Evolutionary conservation across 2,329 filamentous ascomycete species (phyloP).

Genomic region (Colletotrichum australisinense): DNA sequence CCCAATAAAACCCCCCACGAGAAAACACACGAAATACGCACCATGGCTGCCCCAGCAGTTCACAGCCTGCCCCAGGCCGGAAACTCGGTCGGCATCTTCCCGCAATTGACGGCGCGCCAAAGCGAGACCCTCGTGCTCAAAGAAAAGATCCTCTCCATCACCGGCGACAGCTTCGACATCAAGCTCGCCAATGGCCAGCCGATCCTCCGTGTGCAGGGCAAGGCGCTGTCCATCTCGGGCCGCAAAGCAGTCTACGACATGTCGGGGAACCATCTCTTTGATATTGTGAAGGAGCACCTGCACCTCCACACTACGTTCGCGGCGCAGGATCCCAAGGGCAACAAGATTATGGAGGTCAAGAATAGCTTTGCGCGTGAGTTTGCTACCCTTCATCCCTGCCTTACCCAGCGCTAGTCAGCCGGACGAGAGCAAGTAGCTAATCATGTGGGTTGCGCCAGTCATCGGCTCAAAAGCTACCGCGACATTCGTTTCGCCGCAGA

Average conservation of each 20-base stretch:
- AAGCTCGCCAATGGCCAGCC: slow-evolving; percentile 63
- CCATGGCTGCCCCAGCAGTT: neutral
- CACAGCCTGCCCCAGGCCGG: slow-evolving; percentile 42
- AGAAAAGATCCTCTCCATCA: slow-evolving; percentile 71
- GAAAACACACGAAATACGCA: neutral
- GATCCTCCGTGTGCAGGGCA: slow-evolving; percentile 67
- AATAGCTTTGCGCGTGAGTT: slow-evolving; percentile 41
- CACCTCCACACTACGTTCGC: slow-evolving; percentile 64
- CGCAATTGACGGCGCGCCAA: slow-evolving; percentile 49
- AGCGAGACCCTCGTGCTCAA: slow-evolving; percentile 65
- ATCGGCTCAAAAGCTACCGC: slow-evolving; percentile 65
- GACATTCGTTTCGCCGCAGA: slow-evolving; percentile 63
- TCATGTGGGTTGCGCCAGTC: slow-evolving; percentile 49
- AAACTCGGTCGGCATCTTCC: slow-evolving; percentile 53
- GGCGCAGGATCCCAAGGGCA: slow-evolving; percentile 56
- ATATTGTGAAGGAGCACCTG: slow-evolving; percentile 64
- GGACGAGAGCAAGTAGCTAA: neutral
- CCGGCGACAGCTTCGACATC: slow-evolving; percentile 74
- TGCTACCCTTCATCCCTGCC: neutral
- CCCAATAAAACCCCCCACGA: neutral
- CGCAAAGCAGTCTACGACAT: slow-evolving; percentile 68
- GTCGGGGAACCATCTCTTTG: slow-evolving; percentile 65
- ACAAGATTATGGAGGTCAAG: slow-evolving; percentile 66
- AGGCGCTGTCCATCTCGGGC: slow-evolving; percentile 61
- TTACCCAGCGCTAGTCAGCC: neutral